Evolutionary conservation across 2,329 filamentous ascomycete species (phyloP).

Genomic region (Arthrobotrys iridis): DNA sequence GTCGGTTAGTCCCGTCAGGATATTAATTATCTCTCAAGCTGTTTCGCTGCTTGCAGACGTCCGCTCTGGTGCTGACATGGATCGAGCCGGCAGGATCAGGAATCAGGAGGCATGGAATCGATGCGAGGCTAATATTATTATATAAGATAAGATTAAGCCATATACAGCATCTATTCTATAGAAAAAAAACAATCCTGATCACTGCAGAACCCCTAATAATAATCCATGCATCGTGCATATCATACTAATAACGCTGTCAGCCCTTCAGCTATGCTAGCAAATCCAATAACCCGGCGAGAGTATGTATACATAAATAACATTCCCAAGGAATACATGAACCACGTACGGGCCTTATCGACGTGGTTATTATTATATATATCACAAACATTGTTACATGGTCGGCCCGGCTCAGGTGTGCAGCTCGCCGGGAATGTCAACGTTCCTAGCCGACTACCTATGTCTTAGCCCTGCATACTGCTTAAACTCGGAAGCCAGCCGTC

Average conservation of each 20-base stretch:
- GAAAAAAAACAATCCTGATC: too few species aligned
- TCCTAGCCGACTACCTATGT: neutral
- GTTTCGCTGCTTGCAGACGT: neutral
- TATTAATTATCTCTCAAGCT: neutral
- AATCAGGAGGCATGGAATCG: neutral
- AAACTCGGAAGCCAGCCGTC: neutral
- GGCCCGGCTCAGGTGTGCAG: neutral
- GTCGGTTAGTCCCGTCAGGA: neutral
- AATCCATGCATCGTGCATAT: too few species aligned
- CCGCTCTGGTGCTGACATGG: neutral
- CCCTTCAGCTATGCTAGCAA: too few species aligned
- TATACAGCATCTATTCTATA: too few species aligned
- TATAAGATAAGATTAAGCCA: neutral
- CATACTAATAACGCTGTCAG: too few species aligned
- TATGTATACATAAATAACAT: too few species aligned
- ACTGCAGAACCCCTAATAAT: too few species aligned
- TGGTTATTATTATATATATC: too few species aligned
- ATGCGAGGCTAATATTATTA: too few species aligned
- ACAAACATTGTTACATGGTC: neutral
- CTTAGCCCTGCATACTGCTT: neutral
- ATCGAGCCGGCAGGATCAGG: neutral
- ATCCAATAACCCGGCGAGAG: too few species aligned
- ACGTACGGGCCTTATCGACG: too few species aligned
- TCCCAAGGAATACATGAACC: too few species aligned
- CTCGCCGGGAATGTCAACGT: neutral